A percentile compares a stretch with the other conserved stretches of the same genome.
Conservation (phyloP, 495 filamentous ascomycete genomes). For the Geoglossum glabrum region DNA sequence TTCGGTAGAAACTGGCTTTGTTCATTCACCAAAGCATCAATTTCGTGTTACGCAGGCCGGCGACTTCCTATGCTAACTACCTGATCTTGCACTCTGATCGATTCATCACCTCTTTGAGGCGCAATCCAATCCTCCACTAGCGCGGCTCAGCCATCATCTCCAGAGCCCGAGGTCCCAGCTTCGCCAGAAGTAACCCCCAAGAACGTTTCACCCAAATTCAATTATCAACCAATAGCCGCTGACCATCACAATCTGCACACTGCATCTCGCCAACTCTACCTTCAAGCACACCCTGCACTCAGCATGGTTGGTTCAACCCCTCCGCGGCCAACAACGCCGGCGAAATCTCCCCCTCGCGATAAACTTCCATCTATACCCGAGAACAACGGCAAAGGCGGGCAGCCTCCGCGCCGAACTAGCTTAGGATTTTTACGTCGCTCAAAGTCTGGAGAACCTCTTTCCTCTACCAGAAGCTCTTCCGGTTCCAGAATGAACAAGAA, state of each 20-base stretch:
- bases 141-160: not conserved
- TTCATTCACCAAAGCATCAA: not conserved
- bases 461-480: constrained; percentile 24
- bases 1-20: not conserved
- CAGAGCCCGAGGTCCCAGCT: no score
- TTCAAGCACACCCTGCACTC: not conserved
- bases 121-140: not conserved
- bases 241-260: not conserved
- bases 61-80: not conserved
- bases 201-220: not conserved
- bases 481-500: constrained; percentile 48
- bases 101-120: not conserved
- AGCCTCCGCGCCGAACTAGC: constrained; percentile 2
- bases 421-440: constrained; percentile 54
- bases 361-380: constrained; percentile 1
- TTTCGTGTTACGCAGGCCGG: not conserved
- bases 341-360: not conserved
- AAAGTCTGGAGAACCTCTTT: constrained; percentile 47
- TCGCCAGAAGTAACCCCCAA: not conserved
- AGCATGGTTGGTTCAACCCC: not conserved
- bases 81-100: not conserved
- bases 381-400: not conserved
- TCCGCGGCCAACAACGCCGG: not conserved
- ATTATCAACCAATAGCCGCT: not conserved
- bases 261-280: not conserved